Base-by-base conservation (phyloP, 2,329 filamentous ascomycete species). In the Ophiosphaerella korrae region DNA sequence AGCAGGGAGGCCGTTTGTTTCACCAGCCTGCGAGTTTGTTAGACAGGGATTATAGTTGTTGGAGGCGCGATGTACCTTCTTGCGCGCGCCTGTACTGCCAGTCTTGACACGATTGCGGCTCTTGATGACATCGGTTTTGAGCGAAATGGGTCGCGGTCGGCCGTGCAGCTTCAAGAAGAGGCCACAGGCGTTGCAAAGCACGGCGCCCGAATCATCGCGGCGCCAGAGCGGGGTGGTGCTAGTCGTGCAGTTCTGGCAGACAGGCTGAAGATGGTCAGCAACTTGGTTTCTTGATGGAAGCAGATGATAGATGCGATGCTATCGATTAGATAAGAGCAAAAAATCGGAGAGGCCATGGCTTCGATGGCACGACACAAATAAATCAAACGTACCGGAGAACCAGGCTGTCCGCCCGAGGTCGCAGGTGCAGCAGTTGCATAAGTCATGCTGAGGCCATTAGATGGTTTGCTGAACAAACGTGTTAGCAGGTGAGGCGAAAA, bases 101-200 rank as follows among this genome's bases (percentile, higher is more conserved):
- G 92, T 94, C 82, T 97, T 97, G 64, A 97, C 93, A 60, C 94
- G 87, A 77, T 99, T 99, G 68, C 94, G 91, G 80, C 92, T 97
- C 82, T 99, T 99, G 80, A 99, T 99, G 63, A 97, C 93, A 80
- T 99, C 94, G 42, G 94, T 97, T 82, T 99, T 99, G 66, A 99
- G 84, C 65, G 90, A 96, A 74, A 96, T 97, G 63, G 94, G 94
- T 49, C 94, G 88, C 53, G 94, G 86, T 23, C 92, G 89, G 58
- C 92, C 92, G 74, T 99, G 94, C 63, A 99, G 83, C 82, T 99
- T 99, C 68, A 97, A 84, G 76, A 97, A 99, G 50, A 99, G 84
- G 53, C 94, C 94, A 77, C 94, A 99, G 68, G 94, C 94, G 78
- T 99, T 99, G 86, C 94, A 99, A 45, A 99, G 88, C 33, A 99